Conservation (phyloP, 108 stramenopile genomes). For the Epithemia pelagica region DNA sequence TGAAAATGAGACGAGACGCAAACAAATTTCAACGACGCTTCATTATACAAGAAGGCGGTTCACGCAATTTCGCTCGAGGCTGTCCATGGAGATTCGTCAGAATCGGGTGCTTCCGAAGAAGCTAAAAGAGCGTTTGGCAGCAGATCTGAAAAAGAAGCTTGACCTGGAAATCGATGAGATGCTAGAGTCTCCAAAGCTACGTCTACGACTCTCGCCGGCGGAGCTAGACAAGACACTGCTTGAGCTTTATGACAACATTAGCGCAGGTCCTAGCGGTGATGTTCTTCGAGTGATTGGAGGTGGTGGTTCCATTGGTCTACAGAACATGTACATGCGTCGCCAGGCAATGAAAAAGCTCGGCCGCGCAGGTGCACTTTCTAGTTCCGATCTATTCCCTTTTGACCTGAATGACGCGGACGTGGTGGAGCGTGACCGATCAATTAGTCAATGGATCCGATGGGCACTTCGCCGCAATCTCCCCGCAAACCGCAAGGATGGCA, state of each 20-base stretch:
- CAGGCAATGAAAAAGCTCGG: constrained; percentile 21
- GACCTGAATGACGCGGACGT: constrained; percentile 6
- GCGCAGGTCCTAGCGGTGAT: constrained; percentile 64
- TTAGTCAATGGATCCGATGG: constrained; percentile 8
- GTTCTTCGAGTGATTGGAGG: constrained; percentile 70
- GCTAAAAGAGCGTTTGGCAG: constrained; percentile 45
- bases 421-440: constrained; percentile 6
- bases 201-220: constrained; percentile 76
- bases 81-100: constrained; percentile 64
- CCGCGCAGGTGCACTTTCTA: not conserved
- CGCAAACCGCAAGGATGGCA: not conserved
- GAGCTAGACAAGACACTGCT: constrained; percentile 75
- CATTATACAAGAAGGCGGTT: constrained; percentile 44
- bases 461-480: constrained; percentile 11
- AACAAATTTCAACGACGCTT: constrained; percentile 41
- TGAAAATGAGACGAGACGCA: constrained; percentile 44
- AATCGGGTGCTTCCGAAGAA: constrained; percentile 64
- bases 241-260: constrained; percentile 61
- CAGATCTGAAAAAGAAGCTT: constrained; percentile 72
- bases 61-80: constrained; percentile 50
- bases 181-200: constrained; percentile 62
- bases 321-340: constrained; percentile 62
- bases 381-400: constrained; percentile 4
- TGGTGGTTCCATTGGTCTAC: constrained; percentile 63
- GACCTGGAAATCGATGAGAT: constrained; percentile 74